Percentiles rank a stretch among this genome's conserved stretches.
phyloP scores from a whole-genome alignment of 768 basidiomycete genomes.

The Russula sp. region DNA sequence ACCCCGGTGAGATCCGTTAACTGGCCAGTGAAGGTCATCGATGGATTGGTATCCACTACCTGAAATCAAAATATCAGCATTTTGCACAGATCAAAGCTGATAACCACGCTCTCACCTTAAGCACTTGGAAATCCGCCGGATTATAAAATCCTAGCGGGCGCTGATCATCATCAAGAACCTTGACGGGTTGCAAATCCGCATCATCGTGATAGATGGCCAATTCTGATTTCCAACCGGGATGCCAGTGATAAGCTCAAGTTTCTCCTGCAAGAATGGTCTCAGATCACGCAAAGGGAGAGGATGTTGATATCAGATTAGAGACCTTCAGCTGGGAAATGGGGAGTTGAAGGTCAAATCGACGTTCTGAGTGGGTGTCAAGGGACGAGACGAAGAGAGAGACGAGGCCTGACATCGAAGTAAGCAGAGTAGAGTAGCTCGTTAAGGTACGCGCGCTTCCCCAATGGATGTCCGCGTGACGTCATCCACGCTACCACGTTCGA shows the following conservation, averaged over 20 bases:
- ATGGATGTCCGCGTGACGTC: constrained; percentile 14
- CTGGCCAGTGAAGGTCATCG: constrained; percentile 74
- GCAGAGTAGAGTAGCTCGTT: not conserved
- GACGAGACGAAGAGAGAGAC: constrained; percentile 79
- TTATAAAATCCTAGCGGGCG: constrained; percentile 73
- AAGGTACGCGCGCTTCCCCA: not conserved
- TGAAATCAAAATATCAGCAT: constrained; percentile 33
- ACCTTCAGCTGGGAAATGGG: constrained; percentile 86
- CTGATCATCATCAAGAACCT: constrained; percentile 60
- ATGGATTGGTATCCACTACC: constrained; percentile 77
- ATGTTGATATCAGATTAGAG: constrained; percentile 8
- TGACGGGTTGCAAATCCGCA: constrained; percentile 48
- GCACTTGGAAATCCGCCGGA: constrained; percentile 69
- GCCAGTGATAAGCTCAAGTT: constrained; percentile 90
- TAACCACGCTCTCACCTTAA: constrained; percentile 55
- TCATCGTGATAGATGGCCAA: constrained; percentile 63
- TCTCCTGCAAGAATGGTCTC: constrained; percentile 37
- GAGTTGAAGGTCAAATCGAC: constrained; percentile 72
- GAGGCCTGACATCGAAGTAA: constrained; percentile 42
- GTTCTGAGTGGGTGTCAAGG: constrained; percentile 86
- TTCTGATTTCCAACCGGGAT: constrained; percentile 71
- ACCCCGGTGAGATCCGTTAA: constrained; percentile 81
- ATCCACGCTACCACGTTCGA: not conserved
- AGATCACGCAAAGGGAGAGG: not conserved
- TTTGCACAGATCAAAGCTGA: not conserved